Percentiles rank a stretch among this genome's conserved stretches.
phyloP scores from a whole-genome alignment of 306 rosid species.

The Cicer bijugum region DNA sequence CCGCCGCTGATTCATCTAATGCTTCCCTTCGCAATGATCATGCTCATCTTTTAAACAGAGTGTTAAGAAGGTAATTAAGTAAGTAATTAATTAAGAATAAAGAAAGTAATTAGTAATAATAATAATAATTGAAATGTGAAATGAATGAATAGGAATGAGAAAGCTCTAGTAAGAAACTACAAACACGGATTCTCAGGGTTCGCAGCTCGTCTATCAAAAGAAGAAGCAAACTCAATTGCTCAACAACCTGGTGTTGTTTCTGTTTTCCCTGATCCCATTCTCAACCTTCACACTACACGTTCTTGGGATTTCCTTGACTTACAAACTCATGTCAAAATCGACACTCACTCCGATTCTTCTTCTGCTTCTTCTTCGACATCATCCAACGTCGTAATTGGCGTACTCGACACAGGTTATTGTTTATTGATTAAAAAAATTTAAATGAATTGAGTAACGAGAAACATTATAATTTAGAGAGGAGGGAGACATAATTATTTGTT shows the following conservation, averaged over 20 bases:
- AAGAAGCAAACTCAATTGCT: constrained; percentile 63
- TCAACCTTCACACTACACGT: constrained; percentile 80
- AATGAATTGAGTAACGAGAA: too few relatives aligned
- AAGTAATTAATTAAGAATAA: background rate
- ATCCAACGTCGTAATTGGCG: constrained; percentile 62
- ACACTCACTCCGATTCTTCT: constrained; percentile 42
- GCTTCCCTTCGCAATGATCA: constrained; percentile 61
- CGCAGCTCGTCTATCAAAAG: constrained; percentile 67
- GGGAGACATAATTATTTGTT: too few relatives aligned
- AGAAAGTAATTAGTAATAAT: background rate
- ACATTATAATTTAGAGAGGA: too few relatives aligned
- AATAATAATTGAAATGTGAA: background rate
- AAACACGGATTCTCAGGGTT: constrained; percentile 88
- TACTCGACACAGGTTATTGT: constrained; percentile 69
- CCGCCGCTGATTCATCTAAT: constrained; percentile 55
- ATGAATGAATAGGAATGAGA: constrained; percentile 51
- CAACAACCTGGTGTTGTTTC: constrained; percentile 73
- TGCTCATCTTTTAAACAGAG: constrained; percentile 56
- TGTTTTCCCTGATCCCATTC: constrained; percentile 72
- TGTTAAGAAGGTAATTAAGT: constrained; percentile 52
- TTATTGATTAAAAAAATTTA: background rate
- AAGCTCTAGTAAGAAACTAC: constrained; percentile 65
- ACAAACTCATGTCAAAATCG: constrained; percentile 55
- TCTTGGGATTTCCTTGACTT: constrained; percentile 80
- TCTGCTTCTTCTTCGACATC: constrained; percentile 31